Conservation (phyloP, 2,329 filamentous ascomycete species). For the Fusarium sp. region DNA sequence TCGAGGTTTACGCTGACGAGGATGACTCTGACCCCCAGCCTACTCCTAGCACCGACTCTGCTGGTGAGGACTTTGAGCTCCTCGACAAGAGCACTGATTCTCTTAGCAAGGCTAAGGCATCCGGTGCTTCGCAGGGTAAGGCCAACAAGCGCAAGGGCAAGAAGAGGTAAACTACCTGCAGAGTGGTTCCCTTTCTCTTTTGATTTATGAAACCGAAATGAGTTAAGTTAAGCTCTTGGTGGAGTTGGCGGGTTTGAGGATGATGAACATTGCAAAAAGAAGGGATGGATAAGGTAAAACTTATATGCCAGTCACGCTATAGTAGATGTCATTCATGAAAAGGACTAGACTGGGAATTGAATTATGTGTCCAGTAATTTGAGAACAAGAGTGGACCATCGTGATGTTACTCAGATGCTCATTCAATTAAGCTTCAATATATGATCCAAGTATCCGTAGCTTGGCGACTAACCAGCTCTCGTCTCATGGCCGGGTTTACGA, state of each 20-base stretch:
- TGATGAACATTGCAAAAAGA: constrained; percentile 15
- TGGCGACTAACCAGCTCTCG: background rate
- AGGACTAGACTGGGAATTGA: constrained; percentile 10
- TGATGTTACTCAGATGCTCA: background rate
- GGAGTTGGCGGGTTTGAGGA: constrained; percentile 17
- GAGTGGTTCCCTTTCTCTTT: background rate
- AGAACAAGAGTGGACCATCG: background rate
- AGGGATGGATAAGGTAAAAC: background rate
- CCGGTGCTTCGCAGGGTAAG: constrained; percentile 60
- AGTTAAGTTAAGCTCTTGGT: constrained; percentile 1
- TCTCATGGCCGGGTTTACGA: constrained; percentile 7
- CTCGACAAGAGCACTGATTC: constrained; percentile 71
- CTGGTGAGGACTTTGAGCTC: constrained; percentile 71
- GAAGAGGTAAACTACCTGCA: constrained; percentile 59
- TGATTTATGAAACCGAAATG: background rate
- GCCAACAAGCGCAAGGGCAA: constrained; percentile 66
- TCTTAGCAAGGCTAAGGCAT: constrained; percentile 63
- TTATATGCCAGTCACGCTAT: constrained; percentile 9
- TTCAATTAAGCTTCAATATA: background rate
- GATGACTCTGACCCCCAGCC: constrained; percentile 64
- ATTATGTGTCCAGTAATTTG: background rate
- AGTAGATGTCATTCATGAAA: constrained; percentile 26
- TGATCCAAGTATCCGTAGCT: background rate
- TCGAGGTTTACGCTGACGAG: constrained; percentile 56
- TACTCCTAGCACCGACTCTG: constrained; percentile 68